phyloP scores from a whole-genome alignment of 2,329 filamentous ascomycete genomes.

The Fusarium sp. region DNA sequence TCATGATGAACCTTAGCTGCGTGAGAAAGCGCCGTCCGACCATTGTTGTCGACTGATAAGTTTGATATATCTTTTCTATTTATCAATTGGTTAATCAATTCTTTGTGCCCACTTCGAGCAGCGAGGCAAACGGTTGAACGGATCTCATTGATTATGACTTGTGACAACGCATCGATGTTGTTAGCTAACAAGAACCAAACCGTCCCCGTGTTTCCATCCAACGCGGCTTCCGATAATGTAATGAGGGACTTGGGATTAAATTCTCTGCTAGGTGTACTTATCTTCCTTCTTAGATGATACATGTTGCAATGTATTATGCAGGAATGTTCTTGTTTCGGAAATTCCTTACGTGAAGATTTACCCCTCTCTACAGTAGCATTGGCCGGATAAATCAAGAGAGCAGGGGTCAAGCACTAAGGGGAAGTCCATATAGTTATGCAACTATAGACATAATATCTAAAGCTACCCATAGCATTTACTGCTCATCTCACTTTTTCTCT shows the following conservation, averaged over 20 bases:
- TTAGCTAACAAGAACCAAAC: conserved; percentile 9
- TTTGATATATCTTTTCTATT: conserved; percentile 8
- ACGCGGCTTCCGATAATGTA: background rate
- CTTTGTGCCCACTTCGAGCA: conserved; percentile 4
- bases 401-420: too few species aligned
- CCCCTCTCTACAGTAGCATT: too few species aligned
- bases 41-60: background rate
- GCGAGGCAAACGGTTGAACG: background rate
- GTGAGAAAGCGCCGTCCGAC: conserved; percentile 5
- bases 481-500: too few species aligned
- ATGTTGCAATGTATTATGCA: too few species aligned
- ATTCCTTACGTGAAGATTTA: too few species aligned
- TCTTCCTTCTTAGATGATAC: too few species aligned
- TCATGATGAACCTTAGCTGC: conserved; percentile 5
- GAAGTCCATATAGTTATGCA: too few species aligned
- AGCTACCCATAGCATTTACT: too few species aligned
- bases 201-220: background rate
- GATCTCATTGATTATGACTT: rapidly evolving
- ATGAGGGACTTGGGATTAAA: rapidly evolving
- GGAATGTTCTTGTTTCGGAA: too few species aligned
- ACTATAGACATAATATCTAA: too few species aligned
- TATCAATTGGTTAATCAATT: background rate
- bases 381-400: too few species aligned
- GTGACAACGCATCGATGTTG: rapidly evolving
- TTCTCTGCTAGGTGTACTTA: too few species aligned